Percentiles rank a stretch among this genome's conserved stretches.
These are phyloP conservation scores for Leccinum subgranulosum DNA, from an alignment of 768 basidiomycete species.

Conservation along the genomic window DNA sequence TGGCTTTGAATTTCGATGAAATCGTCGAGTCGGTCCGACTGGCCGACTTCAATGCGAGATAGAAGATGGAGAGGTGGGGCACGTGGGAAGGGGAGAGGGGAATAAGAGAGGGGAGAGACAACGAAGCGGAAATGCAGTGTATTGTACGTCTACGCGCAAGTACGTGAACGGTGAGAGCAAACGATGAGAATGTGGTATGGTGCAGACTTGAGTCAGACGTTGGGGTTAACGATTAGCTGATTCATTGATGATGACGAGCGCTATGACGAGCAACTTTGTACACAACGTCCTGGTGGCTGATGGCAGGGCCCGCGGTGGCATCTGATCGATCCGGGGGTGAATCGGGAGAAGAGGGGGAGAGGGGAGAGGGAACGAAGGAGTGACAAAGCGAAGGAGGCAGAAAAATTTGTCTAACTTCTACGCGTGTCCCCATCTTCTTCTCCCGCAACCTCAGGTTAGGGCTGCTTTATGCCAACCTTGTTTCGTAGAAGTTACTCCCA, in stretches of 20 bases:
- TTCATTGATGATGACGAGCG: background rate
- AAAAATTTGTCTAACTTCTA: background rate
- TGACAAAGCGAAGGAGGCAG: background rate
- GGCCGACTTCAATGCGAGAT: background rate
- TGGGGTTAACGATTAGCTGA: no score
- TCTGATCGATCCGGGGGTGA: background rate
- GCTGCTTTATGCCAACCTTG: background rate
- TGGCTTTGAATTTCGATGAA: background rate
- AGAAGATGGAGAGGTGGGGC: background rate
- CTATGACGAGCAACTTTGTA: background rate
- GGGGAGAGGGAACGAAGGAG: background rate
- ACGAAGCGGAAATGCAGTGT: background rate
- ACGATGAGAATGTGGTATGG: no score
- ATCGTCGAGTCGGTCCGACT: background rate
- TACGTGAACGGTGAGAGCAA: background rate
- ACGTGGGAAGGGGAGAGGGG: background rate
- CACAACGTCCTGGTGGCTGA: background rate
- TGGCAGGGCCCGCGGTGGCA: no score
- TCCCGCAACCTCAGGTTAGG: background rate
- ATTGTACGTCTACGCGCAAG: background rate
- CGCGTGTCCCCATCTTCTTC: background rate
- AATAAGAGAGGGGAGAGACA: background rate
- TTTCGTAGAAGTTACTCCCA: background rate
- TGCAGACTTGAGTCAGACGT: background rate
- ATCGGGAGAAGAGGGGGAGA: background rate